Conservation (phyloP, 2,329 filamentous ascomycete species). For the Fonsecaea monophora region DNA sequence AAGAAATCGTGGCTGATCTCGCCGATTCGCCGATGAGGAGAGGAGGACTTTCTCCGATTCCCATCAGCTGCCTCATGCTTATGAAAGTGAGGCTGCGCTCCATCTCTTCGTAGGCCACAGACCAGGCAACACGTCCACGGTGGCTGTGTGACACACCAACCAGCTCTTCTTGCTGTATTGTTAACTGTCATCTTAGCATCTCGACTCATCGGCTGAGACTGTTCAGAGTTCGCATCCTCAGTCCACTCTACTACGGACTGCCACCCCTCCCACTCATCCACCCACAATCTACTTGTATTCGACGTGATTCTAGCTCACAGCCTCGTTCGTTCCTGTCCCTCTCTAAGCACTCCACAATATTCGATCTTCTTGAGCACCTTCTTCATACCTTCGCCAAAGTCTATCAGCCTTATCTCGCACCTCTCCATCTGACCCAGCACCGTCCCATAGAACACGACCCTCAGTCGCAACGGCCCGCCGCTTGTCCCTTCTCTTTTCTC, state of each 20-base stretch:
- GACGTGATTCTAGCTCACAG: slow-evolving; percentile 32
- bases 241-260: slow-evolving; percentile 6
- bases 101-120: slow-evolving; percentile 23
- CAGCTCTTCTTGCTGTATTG: slow-evolving; percentile 2
- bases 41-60: neutral
- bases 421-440: neutral
- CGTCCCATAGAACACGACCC: neutral
- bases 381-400: neutral
- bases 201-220: neutral
- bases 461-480: neutral
- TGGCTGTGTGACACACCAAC: slow-evolving; percentile 32
- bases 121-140: slow-evolving; percentile 31
- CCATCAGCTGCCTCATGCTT: slow-evolving; percentile 2
- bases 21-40: slow-evolving; percentile 8
- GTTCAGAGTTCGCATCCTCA: neutral
- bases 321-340: slow-evolving; percentile 6
- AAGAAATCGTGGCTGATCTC: neutral
- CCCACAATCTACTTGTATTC: slow-evolving; percentile 16
- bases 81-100: slow-evolving; percentile 28
- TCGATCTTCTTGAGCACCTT: neutral
- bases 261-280: neutral
- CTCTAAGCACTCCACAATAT: neutral
- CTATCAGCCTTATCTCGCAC: slow-evolving; percentile 1
- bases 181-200: slow-evolving; percentile 2
- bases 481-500: neutral